Conservation (phyloP, 1,284 basidiomycete species). For the Xanthoconium separans region DNA sequence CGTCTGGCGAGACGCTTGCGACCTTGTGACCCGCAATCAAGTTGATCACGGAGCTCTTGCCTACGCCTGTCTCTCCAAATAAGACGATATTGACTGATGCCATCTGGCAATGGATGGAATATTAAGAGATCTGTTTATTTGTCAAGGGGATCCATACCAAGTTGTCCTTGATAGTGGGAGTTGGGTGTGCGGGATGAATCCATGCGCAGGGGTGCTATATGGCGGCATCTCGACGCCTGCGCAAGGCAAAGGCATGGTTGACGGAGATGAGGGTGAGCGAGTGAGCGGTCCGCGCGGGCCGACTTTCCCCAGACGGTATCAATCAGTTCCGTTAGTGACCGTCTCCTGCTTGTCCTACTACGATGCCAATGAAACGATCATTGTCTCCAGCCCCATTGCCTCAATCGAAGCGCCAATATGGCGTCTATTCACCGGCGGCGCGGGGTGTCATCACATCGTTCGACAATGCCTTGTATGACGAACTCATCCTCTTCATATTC, state of each 20-base stretch:
- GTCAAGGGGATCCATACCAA: constrained; percentile 11
- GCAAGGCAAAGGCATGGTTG: constrained; percentile 9
- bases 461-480: constrained; percentile 65
- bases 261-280: neutral
- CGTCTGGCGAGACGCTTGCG: constrained; percentile 19
- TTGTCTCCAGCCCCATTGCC: constrained; percentile 52
- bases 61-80: constrained; percentile 27
- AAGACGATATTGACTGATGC: constrained; percentile 26
- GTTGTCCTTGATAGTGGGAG: neutral
- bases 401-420: constrained; percentile 56
- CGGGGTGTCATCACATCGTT: constrained; percentile 38
- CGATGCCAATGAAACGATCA: constrained; percentile 42
- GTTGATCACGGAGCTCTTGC: constrained; percentile 30
- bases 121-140: constrained; percentile 7
- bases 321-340: neutral
- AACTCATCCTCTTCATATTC: constrained; percentile 72
- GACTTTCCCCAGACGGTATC: constrained; percentile 9
- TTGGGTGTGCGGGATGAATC: neutral
- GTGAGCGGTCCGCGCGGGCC: constrained; percentile 18
- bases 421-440: constrained; percentile 9
- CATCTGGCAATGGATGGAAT: too few relatives aligned
- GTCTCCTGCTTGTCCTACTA: constrained; percentile 2
- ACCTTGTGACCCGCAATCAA: constrained; percentile 23
- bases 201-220: neutral
- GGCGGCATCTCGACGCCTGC: neutral